A percentile compares a stretch with the other conserved stretches of the same genome.
phyloP scores from a whole-genome alignment of 345 rosid genomes.

The Eucalyptus cladocalyx region DNA sequence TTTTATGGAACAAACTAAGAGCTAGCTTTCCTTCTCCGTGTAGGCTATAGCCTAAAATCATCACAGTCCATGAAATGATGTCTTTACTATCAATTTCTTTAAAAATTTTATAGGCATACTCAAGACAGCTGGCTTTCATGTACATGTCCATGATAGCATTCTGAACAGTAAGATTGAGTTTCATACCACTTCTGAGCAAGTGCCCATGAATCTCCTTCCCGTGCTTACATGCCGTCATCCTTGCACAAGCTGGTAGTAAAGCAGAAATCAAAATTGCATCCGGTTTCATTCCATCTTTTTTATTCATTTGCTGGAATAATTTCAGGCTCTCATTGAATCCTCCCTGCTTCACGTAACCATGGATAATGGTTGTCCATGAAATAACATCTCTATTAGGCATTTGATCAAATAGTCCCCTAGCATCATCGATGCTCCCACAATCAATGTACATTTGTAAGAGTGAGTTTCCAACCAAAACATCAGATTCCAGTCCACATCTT shows the following conservation, averaged over 20 bases:
- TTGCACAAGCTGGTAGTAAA: slow-evolving; percentile 42
- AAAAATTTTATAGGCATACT: slow-evolving; percentile 20
- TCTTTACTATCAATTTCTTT: slow-evolving; percentile 17
- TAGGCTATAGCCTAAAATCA: slow-evolving; percentile 31
- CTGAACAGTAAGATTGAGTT: slow-evolving; percentile 10
- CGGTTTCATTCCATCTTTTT: slow-evolving; percentile 11
- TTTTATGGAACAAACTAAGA: slow-evolving; percentile 10
- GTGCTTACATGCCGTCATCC: slow-evolving; percentile 26
- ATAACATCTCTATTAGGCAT: slow-evolving; percentile 35
- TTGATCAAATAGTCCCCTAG: slow-evolving; percentile 12
- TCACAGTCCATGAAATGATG: slow-evolving; percentile 39
- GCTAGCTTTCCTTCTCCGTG: slow-evolving; percentile 35
- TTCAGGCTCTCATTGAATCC: slow-evolving; percentile 33
- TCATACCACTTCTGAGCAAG: slow-evolving; percentile 28
- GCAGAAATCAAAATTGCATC: slow-evolving; percentile 21
- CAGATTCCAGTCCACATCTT: slow-evolving; percentile 24
- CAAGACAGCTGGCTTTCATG: slow-evolving; percentile 28
- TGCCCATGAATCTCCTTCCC: slow-evolving; percentile 39
- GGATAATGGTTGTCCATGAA: slow-evolving; percentile 34
- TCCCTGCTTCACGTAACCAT: slow-evolving; percentile 27
- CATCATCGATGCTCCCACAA: slow-evolving; percentile 17
- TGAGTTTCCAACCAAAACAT: slow-evolving; percentile 32
- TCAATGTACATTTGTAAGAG: slow-evolving; percentile 35
- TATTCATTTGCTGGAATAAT: slow-evolving; percentile 27
- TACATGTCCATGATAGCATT: slow-evolving; percentile 47